Evolutionary conservation across 192 early-diverging fungal genomes (phyloP).

Genomic region (Entomortierella parvispora): DNA sequence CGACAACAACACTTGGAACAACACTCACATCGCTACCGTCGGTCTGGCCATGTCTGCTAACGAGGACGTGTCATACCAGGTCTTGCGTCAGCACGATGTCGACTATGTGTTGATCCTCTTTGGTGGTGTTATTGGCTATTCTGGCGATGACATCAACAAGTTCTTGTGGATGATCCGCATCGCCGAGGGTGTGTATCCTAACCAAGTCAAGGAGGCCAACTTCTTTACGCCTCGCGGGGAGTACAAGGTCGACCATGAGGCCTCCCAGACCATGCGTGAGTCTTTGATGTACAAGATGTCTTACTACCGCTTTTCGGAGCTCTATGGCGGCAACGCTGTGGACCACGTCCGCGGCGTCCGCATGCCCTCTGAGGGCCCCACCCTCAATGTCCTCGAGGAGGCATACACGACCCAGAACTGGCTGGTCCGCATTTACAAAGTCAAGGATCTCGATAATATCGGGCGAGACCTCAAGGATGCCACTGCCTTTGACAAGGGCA

Average conservation of each 20-base stretch:
- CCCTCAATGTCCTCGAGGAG: slow-evolving; percentile 90
- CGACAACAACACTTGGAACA: slow-evolving; percentile 99
- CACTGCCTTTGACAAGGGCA: slow-evolving; percentile 63
- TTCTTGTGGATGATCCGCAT: slow-evolving; percentile 99
- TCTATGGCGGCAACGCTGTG: slow-evolving; percentile 78
- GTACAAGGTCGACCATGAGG: slow-evolving; percentile 92
- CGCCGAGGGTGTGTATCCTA: slow-evolving; percentile 96
- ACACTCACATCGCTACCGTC: slow-evolving; percentile 99
- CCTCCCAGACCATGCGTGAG: slow-evolving; percentile 89
- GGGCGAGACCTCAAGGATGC: slow-evolving; percentile 82
- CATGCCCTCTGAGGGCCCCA: slow-evolving; percentile 82
- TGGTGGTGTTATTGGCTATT: slow-evolving; percentile 96
- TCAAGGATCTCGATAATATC: slow-evolving; percentile 95
- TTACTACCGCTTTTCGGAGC: slow-evolving; percentile 94
- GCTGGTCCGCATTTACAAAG: slow-evolving; percentile 98
- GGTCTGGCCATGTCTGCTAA: slow-evolving; percentile 92
- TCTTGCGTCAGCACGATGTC: slow-evolving; percentile 94
- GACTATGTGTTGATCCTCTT: slow-evolving; percentile 98
- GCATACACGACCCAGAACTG: slow-evolving; percentile 95
- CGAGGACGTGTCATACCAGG: slow-evolving; percentile 93
- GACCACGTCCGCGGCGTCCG: slow-evolving; percentile 88
- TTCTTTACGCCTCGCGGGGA: slow-evolving; percentile 93
- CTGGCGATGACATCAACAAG: slow-evolving; percentile 99
- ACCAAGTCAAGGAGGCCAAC: slow-evolving; percentile 87
- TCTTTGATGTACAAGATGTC: slow-evolving; percentile 97